Evolutionary conservation across 176 grass and related monocot genomes (phyloP), one percentile per base, ranked within the genome.

Genomic region (Metroxylon sagu): DNA sequence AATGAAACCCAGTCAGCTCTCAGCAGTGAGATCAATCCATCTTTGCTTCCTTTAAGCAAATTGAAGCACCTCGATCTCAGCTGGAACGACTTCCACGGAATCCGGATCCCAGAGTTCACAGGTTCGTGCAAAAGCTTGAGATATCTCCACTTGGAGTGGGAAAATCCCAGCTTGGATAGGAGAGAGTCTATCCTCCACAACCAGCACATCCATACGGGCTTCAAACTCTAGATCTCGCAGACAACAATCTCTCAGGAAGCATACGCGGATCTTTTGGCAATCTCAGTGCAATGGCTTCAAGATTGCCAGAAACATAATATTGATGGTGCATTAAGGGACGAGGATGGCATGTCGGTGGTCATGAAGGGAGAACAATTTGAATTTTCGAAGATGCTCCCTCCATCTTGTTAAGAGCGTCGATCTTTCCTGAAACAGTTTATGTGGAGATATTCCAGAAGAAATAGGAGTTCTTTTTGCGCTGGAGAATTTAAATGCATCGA

Each of bases 41-140:
- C 70, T 16, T 29, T 72, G 26, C 58, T 62, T 26, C 12, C 5
- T 18, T 19, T 72, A 15, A 59, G 25, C 5, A 17, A 30, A 5
- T 59, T 72, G 8, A 19, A 4, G 5, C 5, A 62, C 58, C 48
- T 72, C 0, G 70, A 72, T 50, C 58, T 72, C 49, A 72, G 70
- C 49, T 17, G 3, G 8, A 72, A 72, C 49, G 49, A 18, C 15
- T 19, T 72, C 49, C 29, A 14, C 53, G 49, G 10, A 0, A 14
- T 19, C 58, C 0, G 3, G 17, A 29, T 16, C 17, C 70, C 28
- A 16, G n/a, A 21, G 26, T 54, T 72, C 49, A 21, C 61, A 17
- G 70, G 59, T 6, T 72, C 58, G 4, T 51, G 21, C 21, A 23
- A 23, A 23, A 23, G 21, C 21, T 23, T 23, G 21, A 23, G 21